Evolutionary conservation across 805 yeast genomes (phyloP), one percentile per base, ranked within the genome.

Genomic region (Kodamaea lidongshanica): DNA sequence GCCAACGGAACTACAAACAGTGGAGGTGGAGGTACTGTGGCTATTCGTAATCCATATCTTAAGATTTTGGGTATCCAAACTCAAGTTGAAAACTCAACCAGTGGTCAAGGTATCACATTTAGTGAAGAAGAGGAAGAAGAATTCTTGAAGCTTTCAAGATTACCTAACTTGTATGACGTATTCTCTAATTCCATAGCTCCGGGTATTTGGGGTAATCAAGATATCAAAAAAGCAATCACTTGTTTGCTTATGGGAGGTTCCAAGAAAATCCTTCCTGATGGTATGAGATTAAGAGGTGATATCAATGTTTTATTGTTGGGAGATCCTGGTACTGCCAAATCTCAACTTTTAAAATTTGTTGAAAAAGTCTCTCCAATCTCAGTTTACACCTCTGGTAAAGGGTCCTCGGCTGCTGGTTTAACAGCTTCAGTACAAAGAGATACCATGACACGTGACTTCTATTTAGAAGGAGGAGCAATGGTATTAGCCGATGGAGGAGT

Each of bases 401-500:
- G 99, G 49, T 89, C 98, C 0, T 89, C 97, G 7, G 99, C 99
- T 2, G 99, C 97, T 2, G 99, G 99, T 77, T 72, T 92, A 58
- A 92, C 99, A 2, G 98, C 98, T 1, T 81, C 95, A 11, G 97
- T 92, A 12, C 98, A 89, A 61, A 72, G 96, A 54, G 97, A 92
- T 54, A 70, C 85, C 1, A 65, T 68, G 14, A 83, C 96, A 0
- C 67, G 95, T 40, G 98, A 92, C 46, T 92, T 89, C 55, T 89
- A 84, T 54, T 65, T 92, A 32, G 99, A 92, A 70, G 98, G 99
- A 37, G 99, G 99, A 59, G 99, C 99, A 6, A 88, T 92, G 96
- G 98, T 92, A n/a, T 66, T 92, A 29, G 98, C 99, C 0, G 98
- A 92, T 61, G 97, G 97, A 22, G 99, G 99, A 42, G 96, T 92